Evolutionary conservation across 805 yeast species (phyloP), one percentile per base, ranked within the genome.

Genomic region (Metschnikowia drakensbergensis): DNA sequence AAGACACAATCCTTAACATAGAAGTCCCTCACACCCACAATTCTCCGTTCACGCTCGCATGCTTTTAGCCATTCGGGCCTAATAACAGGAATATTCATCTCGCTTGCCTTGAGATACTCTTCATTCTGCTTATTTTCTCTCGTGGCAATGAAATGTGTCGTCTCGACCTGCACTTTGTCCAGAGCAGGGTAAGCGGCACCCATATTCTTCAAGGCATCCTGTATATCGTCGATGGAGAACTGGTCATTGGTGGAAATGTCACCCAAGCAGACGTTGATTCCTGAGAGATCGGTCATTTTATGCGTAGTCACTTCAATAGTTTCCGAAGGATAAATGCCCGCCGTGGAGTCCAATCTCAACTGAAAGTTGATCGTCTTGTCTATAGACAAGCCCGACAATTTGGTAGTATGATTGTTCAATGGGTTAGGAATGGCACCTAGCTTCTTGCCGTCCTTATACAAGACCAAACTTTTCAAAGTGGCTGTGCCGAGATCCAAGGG

Each of bases 31-130:
- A 94, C 99, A 27, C 98, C 97, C 37, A 91, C 96, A 48, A 94
- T 83, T 60, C 96, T 72, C 58, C 94, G 81, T 61, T 91, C 97
- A 37, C 77, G 66, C 58, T 88, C 96, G 71, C 98, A 94, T 0
- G 97, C 97, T 66, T 86, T 85, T 49, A 94, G 72, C 98, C 98
- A 94, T 64, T 94, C 97, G 0, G 99, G 98, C 65, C 96, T 80
- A 27, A 94, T 91, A 35, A 94, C 80, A 2, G 99, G 99, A 48
- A 94, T 89, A 62, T 90, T 94, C 71, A 82, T 80, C 46, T 85
- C 90, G 52, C 78, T 76, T 1, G 98, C 99, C 62, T 82, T 84
- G 53, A 82, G 75, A 70, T 80, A 86, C 65, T 88, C 91, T 13
- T 83, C 76, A 45, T 72, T 67, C n/a, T 88, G 89, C 37, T 72